Base-by-base conservation (phyloP, 2,329 filamentous ascomycete species). In the Aspergillus brasiliensis region DNA sequence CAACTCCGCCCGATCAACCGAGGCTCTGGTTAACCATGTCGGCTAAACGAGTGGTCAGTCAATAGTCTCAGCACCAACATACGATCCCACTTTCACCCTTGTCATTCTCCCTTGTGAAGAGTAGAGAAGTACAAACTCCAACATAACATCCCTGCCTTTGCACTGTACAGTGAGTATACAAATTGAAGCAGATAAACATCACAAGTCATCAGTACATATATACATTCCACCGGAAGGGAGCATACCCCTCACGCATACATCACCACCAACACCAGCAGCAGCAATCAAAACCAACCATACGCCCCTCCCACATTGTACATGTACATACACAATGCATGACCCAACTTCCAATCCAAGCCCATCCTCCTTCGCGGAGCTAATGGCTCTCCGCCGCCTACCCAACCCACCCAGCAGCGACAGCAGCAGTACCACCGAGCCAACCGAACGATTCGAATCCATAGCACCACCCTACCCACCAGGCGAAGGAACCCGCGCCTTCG, bases 401-500 rank as follows among this genome's bases (percentile, higher is more conserved):
- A 62, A 64, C 42, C 56, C 58, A 48, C 28, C 15, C 31, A 17
- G 6, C 17, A 59, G 57, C 27, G 15, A 44, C 31, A 17, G 6
- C 17, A 59, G 57, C 27, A n/a, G 46, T 8, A 54, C 60, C 10
- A 58, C 58, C 15, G 73, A 73, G 58, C 72, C 64, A 27, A 59
- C 72, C 46, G 71, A 75, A 19, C 61, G 52, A 3, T 76, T 77
- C 28, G 65, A 68, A 34, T 62, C 75, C 1, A 46, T 71, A 13
- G 64, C 72, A 37, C 51, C 53, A 3, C 75, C 75, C 2, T 83
- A 78, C 61, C 74, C 77, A 10, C 81, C 82, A 0, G 79, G 76
- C 3, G 73, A 71, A 6, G 69, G 75, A 15, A 73, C 73, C 2
- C 73, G 77, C 13, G 79, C 82, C 0, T 85, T 84, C 69, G 83